A percentile compares a stretch with the other conserved stretches of the same genome.
Evolutionary conservation across 1,284 basidiomycete species (phyloP).

Genomic region (Erythrobasidium hasegawianum): DNA sequence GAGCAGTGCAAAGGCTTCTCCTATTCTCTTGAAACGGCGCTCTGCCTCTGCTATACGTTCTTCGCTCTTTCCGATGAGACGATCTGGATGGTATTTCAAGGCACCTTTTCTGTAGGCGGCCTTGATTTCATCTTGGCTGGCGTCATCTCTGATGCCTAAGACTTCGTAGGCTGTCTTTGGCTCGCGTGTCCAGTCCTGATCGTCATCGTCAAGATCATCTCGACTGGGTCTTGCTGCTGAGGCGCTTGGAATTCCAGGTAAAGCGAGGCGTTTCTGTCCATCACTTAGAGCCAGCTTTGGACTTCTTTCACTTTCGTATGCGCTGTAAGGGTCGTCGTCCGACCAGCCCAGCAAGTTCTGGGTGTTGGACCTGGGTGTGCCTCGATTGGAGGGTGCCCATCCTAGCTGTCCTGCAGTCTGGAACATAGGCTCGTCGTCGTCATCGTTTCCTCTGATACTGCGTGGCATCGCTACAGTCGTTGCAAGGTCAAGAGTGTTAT

Average conservation of each 20-base stretch:
- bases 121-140: constrained; percentile 29
- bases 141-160: constrained; percentile 10
- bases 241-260: background rate
- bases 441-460: background rate
- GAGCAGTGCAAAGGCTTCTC: constrained; percentile 27
- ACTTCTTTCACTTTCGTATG: background rate
- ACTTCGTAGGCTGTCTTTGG: constrained; percentile 33
- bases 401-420: background rate
- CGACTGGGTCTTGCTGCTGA: background rate
- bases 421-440: constrained; percentile 19
- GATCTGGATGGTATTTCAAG: constrained; percentile 17
- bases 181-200: background rate
- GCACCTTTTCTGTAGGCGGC: constrained; percentile 23
- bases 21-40: constrained; percentile 10
- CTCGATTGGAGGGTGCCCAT: constrained; percentile 1
- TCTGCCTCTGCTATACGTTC: constrained; percentile 1
- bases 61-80: background rate
- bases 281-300: background rate
- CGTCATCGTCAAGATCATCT: too few species aligned
- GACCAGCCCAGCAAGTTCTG: background rate
- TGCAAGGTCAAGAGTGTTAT: background rate
- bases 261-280: background rate
- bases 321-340: too few species aligned
- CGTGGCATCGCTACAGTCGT: background rate
- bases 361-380: background rate